These are phyloP conservation scores for Guadua angustifolia DNA, from an alignment of 176 grass and related monocot genomes.

Conservation along the genomic window DNA sequence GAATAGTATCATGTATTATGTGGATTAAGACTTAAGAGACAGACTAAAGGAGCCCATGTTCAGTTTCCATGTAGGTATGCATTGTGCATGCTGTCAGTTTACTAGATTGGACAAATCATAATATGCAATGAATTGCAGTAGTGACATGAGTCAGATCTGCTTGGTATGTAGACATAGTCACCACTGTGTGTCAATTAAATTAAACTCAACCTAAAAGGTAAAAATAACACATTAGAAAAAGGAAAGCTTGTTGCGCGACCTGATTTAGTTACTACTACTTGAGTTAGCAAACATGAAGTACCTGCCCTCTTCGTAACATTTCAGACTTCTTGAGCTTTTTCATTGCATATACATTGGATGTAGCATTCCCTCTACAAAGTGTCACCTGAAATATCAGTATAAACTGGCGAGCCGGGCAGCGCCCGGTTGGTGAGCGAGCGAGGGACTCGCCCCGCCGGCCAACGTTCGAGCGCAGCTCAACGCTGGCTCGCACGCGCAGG, in stretches of 20 bases:
- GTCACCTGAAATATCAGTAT: slow-evolving; percentile 65
- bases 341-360: slow-evolving; percentile 76
- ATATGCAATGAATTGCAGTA: neutral
- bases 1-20: neutral
- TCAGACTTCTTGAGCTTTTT: slow-evolving; percentile 87
- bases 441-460: too few species aligned
- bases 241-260: neutral
- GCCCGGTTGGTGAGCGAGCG: too few species aligned
- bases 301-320: slow-evolving; percentile 87
- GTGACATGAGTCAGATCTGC: slow-evolving; percentile 9
- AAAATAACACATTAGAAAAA: slow-evolving; percentile 43
- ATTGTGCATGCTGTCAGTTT: neutral
- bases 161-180: neutral
- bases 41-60: neutral
- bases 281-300: slow-evolving; percentile 40
- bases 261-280: slow-evolving; percentile 23
- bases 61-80: neutral
- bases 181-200: neutral
- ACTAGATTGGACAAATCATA: neutral
- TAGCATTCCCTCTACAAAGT: slow-evolving; percentile 71
- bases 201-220: slow-evolving; percentile 33
- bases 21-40: neutral
- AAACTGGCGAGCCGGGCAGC: too few species aligned
- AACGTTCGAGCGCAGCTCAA: too few species aligned
- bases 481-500: too few species aligned